Conservation (phyloP, 805 yeast genomes). For the Cyberlindnera mississippiensis region DNA sequence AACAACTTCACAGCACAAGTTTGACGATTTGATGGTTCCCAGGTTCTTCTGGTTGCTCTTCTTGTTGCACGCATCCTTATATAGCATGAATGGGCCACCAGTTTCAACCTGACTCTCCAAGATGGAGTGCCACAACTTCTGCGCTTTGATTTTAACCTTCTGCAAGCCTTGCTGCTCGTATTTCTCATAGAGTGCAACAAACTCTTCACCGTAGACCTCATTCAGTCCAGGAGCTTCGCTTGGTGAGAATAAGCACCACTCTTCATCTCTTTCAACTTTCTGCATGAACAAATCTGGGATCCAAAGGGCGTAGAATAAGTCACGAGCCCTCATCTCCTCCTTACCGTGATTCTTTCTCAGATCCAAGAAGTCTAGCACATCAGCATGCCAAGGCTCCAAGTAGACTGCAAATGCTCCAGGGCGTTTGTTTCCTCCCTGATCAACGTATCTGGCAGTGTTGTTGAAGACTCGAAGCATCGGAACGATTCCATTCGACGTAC, state of each 20-base stretch:
- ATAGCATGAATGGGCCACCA: slow-evolving; percentile 92
- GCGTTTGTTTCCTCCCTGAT: slow-evolving; percentile 96
- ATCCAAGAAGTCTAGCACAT: slow-evolving; percentile 80
- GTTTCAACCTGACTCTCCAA: slow-evolving; percentile 93
- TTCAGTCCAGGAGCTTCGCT: slow-evolving; percentile 81
- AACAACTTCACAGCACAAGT: slow-evolving; percentile 90
- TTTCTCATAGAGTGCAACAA: slow-evolving; percentile 61
- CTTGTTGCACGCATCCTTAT: slow-evolving; percentile 85
- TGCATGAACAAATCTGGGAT: slow-evolving; percentile 92
- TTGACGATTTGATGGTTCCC: slow-evolving; percentile 90
- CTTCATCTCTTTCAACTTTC: slow-evolving; percentile 70
- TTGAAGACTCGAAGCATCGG: slow-evolving; percentile 97
- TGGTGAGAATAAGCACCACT: slow-evolving; percentile 91
- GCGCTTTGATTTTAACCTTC: slow-evolving; percentile 69
- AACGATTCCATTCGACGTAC: slow-evolving; percentile 85
- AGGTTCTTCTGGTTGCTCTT: slow-evolving; percentile 90
- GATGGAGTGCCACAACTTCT: slow-evolving; percentile 86
- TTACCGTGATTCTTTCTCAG: slow-evolving; percentile 92
- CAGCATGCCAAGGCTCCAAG: slow-evolving; percentile 97
- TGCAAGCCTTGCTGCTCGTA: slow-evolving; percentile 73
- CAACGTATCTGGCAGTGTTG: slow-evolving; percentile 94
- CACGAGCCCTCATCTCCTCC: slow-evolving; percentile 91
- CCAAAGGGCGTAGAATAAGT: slow-evolving; percentile 91
- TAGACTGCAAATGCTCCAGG: slow-evolving; percentile 97
- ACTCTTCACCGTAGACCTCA: slow-evolving; percentile 83